Conservation (phyloP, 345 rosid genomes). For the Orychophragmus violaceus region DNA sequence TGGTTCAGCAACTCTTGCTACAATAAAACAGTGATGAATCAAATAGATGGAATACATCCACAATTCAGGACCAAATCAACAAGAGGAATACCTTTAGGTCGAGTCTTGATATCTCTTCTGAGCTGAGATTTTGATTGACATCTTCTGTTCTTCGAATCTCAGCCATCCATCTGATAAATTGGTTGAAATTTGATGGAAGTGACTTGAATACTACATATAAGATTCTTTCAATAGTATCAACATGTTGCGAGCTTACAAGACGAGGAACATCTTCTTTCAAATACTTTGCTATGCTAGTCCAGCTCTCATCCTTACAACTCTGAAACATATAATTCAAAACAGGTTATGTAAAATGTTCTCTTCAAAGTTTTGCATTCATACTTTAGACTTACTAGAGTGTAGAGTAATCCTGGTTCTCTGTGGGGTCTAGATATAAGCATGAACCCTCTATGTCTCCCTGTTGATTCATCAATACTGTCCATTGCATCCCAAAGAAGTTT, state of each 20-base stretch:
- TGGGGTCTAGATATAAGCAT: constrained; percentile 79
- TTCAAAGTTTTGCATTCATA: no score
- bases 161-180: constrained; percentile 82
- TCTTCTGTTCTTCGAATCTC: constrained; percentile 71
- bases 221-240: constrained; percentile 47
- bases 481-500: constrained; percentile 93
- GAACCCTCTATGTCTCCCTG: constrained; percentile 80
- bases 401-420: constrained; percentile 75
- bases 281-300: constrained; percentile 64
- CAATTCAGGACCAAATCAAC: neutral
- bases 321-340: constrained; percentile 24
- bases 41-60: neutral
- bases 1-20: constrained; percentile 48
- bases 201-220: constrained; percentile 50
- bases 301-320: constrained; percentile 80
- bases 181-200: constrained; percentile 59
- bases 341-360: neutral
- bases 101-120: constrained; percentile 69
- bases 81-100: constrained; percentile 47
- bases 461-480: constrained; percentile 58
- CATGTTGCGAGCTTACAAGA: constrained; percentile 54
- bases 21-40: neutral
- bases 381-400: constrained; percentile 56
- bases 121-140: constrained; percentile 49
- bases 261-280: constrained; percentile 74